Evolutionary conservation across 805 yeast genomes (phyloP), one percentile per base, ranked within the genome.

Genomic region (Candida michaelii): DNA sequence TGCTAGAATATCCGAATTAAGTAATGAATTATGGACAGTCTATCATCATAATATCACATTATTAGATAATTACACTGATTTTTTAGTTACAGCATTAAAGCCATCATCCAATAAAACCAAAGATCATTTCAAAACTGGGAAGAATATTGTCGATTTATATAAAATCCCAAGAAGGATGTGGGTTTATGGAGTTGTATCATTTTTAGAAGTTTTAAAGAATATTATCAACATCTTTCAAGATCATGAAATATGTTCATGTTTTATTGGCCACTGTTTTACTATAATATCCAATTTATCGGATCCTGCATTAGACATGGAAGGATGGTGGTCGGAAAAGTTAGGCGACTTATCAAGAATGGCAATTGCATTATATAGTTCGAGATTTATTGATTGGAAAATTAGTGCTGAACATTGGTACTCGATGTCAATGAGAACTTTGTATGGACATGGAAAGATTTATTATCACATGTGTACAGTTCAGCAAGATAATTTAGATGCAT

Each of bases 261-360:
- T 84, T 54, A 83, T 84, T 23, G 73, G 85, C 0, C 81, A 84
- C 58, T 83, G 89, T 23, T 84, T 85, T 60, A 79, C 79, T 46
- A 76, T 78, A 44, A 73, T 78, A 30, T 65, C 76, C 14, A 76
- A 74, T 48, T 58, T 79, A 33, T 75, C 81, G 0, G 83, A 77
- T 52, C 74, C 82, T 1, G 65, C 69, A 5, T 59, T 77, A 29
- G 82, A 78, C 46, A 76, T 77, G 73, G 81, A 77, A 58, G 81
- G 82, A 25, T 78, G 82, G 76, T 88, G 96, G 96, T 75, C 82
- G 21, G 96, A 88, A 60, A 84, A 89, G 55, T 63, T 88, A 39
- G 96, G 95, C 27, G 96, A 88, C 58, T 66, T 88, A 49, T 83
- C 91, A 27, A 68, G 95, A 56, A 86, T 88, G 89, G 91, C 95